Evolutionary conservation across 2,329 filamentous ascomycete genomes (phyloP), one percentile per base, ranked within the genome.

Genomic region (Hypoxylon sp.): DNA sequence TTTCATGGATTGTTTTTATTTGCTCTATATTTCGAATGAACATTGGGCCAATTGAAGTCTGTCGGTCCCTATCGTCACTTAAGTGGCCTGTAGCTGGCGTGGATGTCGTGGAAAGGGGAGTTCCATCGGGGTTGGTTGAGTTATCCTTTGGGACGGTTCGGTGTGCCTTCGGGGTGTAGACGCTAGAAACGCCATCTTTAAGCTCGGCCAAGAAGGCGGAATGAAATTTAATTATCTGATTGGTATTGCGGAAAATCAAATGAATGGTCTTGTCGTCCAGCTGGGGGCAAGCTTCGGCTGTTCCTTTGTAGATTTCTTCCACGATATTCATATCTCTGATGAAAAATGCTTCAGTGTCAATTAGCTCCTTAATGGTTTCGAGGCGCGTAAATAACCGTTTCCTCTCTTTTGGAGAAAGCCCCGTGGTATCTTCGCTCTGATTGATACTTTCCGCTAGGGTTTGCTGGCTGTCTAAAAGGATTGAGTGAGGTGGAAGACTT

Each of bases 281-380:
- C 57, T 91, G 84, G 6, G 90, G 84, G 47, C 89, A 91, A 7
- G 89, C 88, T 61, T 89, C 86, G 1, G 91, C 90, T 0, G 94
- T 97, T 31, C 90, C 91, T 71, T 95, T 96, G 78, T 97, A 99
- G 45, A 99, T 97, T 67, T 97, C 92, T 66, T 96, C 91, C 2
- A 96, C 88, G 43, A 99, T 93, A 69, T 92, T 96, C 90, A 99
- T 93, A 69, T 99, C 94, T 58, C 91, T 85, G 48, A 95, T 86
- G 71, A 96, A 97, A 4, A 88, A 86, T 36, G 91, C 86, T 69
- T 99, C 94, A 0, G 94, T 99, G 65, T 97, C 91, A 34, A 97
- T 82, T 26, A 99, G 77, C 71, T 99, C 94, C 67, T 93, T 92
- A 64, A 97, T 88, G 36, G 95, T 85, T 68, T 95, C 85, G 45